Percentiles rank a stretch among this genome's conserved stretches.
Conservation (phyloP, 2,329 filamentous ascomycete genomes). For the Ceratocystis eucalypticola region DNA sequence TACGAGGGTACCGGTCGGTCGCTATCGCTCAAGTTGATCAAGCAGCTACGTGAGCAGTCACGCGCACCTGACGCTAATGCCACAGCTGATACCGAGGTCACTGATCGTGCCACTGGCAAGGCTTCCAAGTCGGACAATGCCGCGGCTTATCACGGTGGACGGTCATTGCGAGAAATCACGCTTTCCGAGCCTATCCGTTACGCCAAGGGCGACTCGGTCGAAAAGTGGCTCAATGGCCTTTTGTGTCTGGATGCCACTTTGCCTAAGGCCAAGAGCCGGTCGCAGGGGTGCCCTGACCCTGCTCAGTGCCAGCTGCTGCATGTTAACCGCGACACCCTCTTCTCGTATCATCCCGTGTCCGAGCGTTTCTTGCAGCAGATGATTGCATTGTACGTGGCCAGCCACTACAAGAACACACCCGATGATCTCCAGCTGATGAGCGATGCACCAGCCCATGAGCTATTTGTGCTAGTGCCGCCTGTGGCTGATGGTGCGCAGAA, state of each 20-base stretch:
- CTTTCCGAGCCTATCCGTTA: conserved; percentile 92
- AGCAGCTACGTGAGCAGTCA: conserved; percentile 90
- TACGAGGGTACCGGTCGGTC: conserved; percentile 96
- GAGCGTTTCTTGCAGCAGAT: conserved; percentile 97
- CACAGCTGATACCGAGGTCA: conserved; percentile 47
- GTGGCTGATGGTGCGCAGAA: conserved; percentile 62
- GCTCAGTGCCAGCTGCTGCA: conserved; percentile 81
- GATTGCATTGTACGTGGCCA: conserved; percentile 94
- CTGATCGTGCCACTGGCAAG: conserved; percentile 69
- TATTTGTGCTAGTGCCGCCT: conserved; percentile 86
- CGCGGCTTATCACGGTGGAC: conserved; percentile 46
- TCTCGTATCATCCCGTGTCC: conserved; percentile 93
- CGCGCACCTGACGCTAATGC: conserved; percentile 40
- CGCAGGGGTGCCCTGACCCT: conserved; percentile 74
- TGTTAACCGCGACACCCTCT: conserved; percentile 92
- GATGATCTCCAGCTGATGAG: conserved; percentile 98
- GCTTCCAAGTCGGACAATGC: conserved; percentile 47
- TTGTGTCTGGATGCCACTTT: conserved; percentile 88
- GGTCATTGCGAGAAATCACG: conserved; percentile 81
- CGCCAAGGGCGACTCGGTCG: conserved; percentile 74
- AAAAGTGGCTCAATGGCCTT: conserved; percentile 91
- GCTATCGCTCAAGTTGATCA: conserved; percentile 88
- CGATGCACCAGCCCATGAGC: conserved; percentile 88
- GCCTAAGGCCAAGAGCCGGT: conserved; percentile 58
- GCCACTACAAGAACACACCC: conserved; percentile 95